Conservation (phyloP, 495 filamentous ascomycete species). For the Trichocladium uniseriatum region DNA sequence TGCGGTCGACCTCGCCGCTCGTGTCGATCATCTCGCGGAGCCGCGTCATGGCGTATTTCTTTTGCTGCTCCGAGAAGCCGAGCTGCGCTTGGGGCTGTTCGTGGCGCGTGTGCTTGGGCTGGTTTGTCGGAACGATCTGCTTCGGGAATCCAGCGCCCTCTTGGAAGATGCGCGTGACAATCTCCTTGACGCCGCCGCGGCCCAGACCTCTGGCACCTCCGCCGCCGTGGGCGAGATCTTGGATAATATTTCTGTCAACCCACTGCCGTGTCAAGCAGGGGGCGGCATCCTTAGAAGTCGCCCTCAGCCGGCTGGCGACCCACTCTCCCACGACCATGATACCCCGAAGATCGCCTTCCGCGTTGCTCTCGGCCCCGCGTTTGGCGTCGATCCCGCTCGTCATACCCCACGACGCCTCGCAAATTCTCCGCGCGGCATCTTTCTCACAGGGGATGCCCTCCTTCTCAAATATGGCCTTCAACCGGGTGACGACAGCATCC, state of each 20-base stretch:
- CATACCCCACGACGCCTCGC: constrained; percentile 90
- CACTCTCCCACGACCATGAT: constrained; percentile 93
- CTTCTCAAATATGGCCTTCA: constrained; percentile 73
- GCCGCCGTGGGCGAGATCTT: constrained; percentile 61
- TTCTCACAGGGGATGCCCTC: constrained; percentile 80
- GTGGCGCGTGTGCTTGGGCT: constrained; percentile 24
- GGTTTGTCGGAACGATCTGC: constrained; percentile 17
- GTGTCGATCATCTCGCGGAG: constrained; percentile 85
- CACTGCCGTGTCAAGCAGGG: constrained; percentile 62
- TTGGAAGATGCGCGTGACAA: constrained; percentile 75
- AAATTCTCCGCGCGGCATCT: constrained; percentile 79
- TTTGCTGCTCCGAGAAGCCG: constrained; percentile 63
- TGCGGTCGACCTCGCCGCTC: constrained; percentile 78
- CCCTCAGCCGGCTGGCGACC: constrained; percentile 73
- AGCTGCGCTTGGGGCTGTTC: constrained; percentile 44
- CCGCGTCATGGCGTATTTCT: constrained; percentile 65
- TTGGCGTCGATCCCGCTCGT: constrained; percentile 46
- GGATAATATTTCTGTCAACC: constrained; percentile 71
- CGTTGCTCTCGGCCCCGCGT: constrained; percentile 51
- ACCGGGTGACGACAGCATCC: constrained; percentile 71
- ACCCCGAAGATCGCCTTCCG: constrained; percentile 84
- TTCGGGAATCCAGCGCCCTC: constrained; percentile 81
- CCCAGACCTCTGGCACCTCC: constrained; percentile 68
- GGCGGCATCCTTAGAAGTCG: constrained; percentile 30
- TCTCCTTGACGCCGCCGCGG: constrained; percentile 69